phyloP scores from a whole-genome alignment of 225 moss, liverwort and hornwort species.

The Physcomitrellopsis africana region DNA sequence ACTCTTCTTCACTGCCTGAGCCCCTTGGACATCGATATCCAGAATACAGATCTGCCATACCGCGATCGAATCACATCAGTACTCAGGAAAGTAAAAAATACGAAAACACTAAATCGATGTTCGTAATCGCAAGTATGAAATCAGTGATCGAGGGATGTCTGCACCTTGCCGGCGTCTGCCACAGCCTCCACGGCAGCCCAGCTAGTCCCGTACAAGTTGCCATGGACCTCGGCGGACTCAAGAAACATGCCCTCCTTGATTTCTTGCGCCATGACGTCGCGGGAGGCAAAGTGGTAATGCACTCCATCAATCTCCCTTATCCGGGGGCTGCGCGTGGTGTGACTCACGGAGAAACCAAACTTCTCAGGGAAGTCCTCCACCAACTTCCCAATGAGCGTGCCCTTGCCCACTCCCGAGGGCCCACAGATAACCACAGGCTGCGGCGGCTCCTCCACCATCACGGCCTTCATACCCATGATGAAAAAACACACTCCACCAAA shows the following conservation, averaged over 20 bases:
- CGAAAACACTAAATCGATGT: not conserved
- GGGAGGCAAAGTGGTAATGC: slow-evolving; percentile 86
- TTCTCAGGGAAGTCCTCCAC: slow-evolving; percentile 74
- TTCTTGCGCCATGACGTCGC: slow-evolving; percentile 69
- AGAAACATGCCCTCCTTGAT: slow-evolving; percentile 84
- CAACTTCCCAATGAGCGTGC: slow-evolving; percentile 87
- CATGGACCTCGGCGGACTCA: slow-evolving; percentile 95
- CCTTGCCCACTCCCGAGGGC: slow-evolving; percentile 96
- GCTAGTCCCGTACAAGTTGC: slow-evolving; percentile 96
- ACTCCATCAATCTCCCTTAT: slow-evolving; percentile 75
- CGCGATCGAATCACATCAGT: not conserved
- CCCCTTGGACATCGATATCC: slow-evolving; percentile 98
- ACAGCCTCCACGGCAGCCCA: slow-evolving; percentile 92
- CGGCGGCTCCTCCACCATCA: slow-evolving; percentile 47
- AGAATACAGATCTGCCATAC: slow-evolving; percentile 81
- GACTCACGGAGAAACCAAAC: slow-evolving; percentile 93
- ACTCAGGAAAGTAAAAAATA: not conserved
- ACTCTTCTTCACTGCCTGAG: slow-evolving; percentile 72
- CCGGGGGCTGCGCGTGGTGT: slow-evolving; percentile 81
- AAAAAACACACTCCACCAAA: not conserved
- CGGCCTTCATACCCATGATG: slow-evolving; percentile 54
- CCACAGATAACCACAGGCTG: slow-evolving; percentile 92
- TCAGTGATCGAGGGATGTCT: not conserved
- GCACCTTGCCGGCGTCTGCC: slow-evolving; percentile 79
- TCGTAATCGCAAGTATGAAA: not conserved